phyloP scores from a whole-genome alignment of 2,329 filamentous ascomycete genomes.

The Catunica adiposa region DNA sequence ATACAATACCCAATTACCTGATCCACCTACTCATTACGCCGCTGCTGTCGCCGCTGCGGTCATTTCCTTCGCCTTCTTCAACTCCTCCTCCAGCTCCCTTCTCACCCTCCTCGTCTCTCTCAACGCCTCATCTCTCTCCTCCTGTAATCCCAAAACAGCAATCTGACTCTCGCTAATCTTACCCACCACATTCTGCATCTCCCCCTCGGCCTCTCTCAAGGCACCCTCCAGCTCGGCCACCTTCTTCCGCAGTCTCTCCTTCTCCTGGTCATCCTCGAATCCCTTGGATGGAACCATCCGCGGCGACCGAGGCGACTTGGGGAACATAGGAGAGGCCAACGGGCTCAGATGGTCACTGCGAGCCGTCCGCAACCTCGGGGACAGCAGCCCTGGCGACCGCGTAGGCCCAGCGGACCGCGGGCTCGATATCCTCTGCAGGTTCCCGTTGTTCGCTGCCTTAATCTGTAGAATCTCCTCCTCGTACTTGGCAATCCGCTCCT shows the following conservation, averaged over 20 bases:
- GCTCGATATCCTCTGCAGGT: constrained; percentile 44
- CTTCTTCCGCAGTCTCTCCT: constrained; percentile 57
- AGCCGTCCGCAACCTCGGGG: constrained; percentile 13
- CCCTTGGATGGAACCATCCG: constrained; percentile 42
- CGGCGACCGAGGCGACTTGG: constrained; percentile 27
- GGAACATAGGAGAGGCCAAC: constrained; percentile 21
- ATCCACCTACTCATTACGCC: not conserved
- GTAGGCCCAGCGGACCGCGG: constrained; percentile 19
- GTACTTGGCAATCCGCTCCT: constrained; percentile 66
- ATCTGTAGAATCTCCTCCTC: constrained; percentile 69
- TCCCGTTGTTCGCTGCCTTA: constrained; percentile 58
- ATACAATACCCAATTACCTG: too few relatives aligned
- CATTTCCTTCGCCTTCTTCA: constrained; percentile 17
- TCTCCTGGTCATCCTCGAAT: constrained; percentile 56
- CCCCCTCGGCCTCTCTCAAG: constrained; percentile 38
- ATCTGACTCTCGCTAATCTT: constrained; percentile 71
- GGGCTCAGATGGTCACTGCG: constrained; percentile 20
- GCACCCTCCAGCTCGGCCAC: constrained; percentile 77
- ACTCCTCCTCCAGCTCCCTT: constrained; percentile 46
- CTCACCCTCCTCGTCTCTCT: constrained; percentile 55
- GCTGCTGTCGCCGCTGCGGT: too few relatives aligned
- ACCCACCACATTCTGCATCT: constrained; percentile 69
- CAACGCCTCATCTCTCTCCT: constrained; percentile 57
- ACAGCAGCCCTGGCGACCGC: constrained; percentile 15
- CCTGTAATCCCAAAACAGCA: constrained; percentile 65